phyloP scores from a whole-genome alignment of 176 grass and related monocot species.

The Oryza officinalis region DNA sequence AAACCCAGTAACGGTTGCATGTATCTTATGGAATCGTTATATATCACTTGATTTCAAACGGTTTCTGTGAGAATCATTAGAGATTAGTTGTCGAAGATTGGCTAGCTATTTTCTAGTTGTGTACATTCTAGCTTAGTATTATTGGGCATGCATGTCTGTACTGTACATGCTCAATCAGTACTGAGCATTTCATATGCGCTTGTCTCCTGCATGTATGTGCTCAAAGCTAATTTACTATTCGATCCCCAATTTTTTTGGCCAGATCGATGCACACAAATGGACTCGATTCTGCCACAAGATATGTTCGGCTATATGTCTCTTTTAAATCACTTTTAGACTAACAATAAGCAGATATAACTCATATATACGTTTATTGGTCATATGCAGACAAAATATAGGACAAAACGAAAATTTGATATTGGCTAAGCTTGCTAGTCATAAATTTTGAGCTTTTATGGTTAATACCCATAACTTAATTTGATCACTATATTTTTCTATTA shows the following conservation, averaged over 20 bases:
- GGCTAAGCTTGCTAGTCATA: not conserved
- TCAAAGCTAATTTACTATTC: not conserved
- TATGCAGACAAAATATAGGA: not conserved
- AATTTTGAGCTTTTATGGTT: not conserved
- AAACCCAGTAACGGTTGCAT: no score
- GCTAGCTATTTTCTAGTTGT: not conserved
- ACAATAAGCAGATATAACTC: conserved; percentile 1
- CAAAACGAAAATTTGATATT: not conserved
- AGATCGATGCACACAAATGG: not conserved
- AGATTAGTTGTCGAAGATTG: not conserved
- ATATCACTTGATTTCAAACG: no score
- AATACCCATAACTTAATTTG: not conserved
- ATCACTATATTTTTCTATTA: not conserved
- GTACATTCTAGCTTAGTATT: conserved; percentile 15
- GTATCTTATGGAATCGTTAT: not conserved
- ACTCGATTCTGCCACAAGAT: conserved; percentile 1
- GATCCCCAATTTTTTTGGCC: not conserved
- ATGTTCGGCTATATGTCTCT: not conserved
- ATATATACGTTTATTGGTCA: not conserved
- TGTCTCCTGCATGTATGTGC: conserved; percentile 4
- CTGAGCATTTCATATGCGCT: not conserved
- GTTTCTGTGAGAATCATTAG: no score
- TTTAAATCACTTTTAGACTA: not conserved
- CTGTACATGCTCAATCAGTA: not conserved
- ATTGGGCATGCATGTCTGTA: conserved; percentile 8